A percentile compares a stretch with the other conserved stretches of the same genome.
Evolutionary conservation across 345 rosid genomes (phyloP).

Genomic region (Angophora floribunda): DNA sequence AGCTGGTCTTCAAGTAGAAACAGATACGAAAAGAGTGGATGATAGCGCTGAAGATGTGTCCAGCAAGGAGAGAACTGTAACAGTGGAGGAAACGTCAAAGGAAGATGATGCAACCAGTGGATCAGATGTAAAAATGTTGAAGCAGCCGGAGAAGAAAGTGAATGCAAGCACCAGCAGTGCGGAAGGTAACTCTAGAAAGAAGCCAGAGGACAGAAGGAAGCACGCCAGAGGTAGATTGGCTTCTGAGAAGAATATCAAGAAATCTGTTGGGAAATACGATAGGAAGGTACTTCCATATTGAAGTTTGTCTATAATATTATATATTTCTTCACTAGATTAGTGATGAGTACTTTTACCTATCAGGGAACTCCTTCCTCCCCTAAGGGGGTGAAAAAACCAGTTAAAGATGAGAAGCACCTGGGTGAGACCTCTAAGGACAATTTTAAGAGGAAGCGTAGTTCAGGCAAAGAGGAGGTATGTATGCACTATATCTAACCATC

Average conservation of each 20-base stretch:
- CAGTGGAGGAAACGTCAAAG: neutral
- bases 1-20: constrained; percentile 43
- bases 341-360: neutral
- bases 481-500: neutral
- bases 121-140: constrained; percentile 18
- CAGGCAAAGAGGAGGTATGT: constrained; percentile 50
- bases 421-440: constrained; percentile 46
- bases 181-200: constrained; percentile 35
- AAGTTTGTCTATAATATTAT: neutral
- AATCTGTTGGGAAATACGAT: constrained; percentile 34
- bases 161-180: constrained; percentile 15
- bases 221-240: constrained; percentile 32
- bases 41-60: constrained; percentile 26
- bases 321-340: constrained; percentile 3
- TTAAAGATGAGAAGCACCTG: constrained; percentile 24
- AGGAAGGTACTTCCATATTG: constrained; percentile 23
- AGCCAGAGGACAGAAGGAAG: constrained; percentile 38
- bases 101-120: neutral
- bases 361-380: constrained; percentile 48
- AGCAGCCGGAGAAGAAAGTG: constrained; percentile 43
- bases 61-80: constrained; percentile 13
- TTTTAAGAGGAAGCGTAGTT: constrained; percentile 48
- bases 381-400: constrained; percentile 35
- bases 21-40: constrained; percentile 23
- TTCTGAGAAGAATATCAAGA: constrained; percentile 26